A percentile compares a stretch with the other conserved stretches of the same genome.
Evolutionary conservation across 495 filamentous ascomycete species (phyloP).

Genomic region (Xylaria grammica): DNA sequence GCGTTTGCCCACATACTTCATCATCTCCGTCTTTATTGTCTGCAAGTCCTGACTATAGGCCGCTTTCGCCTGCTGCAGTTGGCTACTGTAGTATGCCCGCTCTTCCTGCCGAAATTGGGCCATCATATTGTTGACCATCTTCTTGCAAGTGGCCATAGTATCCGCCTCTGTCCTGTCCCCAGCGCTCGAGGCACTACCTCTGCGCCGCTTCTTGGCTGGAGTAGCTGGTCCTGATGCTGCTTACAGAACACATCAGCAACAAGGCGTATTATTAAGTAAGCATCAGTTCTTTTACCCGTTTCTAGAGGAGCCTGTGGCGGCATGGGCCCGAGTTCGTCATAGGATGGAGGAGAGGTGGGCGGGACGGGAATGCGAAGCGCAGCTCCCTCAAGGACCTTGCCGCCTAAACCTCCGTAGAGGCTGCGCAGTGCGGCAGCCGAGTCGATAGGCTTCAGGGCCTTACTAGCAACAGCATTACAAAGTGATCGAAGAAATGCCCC

Average conservation of each 20-base stretch:
- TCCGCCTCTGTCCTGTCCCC: slow-evolving; percentile 6
- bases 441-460: not conserved
- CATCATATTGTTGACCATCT: slow-evolving; percentile 7
- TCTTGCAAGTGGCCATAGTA: slow-evolving; percentile 3
- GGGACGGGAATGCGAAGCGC: slow-evolving; percentile 6
- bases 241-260: not conserved
- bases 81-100: slow-evolving; percentile 8
- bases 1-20: slow-evolving; percentile 6
- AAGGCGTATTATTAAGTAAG: not conserved
- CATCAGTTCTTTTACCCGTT: slow-evolving; percentile 3
- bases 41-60: not conserved
- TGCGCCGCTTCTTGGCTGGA: slow-evolving; percentile 7
- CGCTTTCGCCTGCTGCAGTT: slow-evolving; percentile 2
- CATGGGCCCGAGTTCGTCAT: slow-evolving; percentile 8
- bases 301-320: slow-evolving; percentile 4
- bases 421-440: not conserved
- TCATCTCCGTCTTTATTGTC: not conserved
- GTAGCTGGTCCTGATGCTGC: slow-evolving; percentile 1
- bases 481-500: not conserved
- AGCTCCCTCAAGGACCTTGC: not conserved
- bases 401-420: slow-evolving; percentile 4
- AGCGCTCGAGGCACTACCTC: slow-evolving; percentile 4
- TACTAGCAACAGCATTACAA: slow-evolving; percentile 6
- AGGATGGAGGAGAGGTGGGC: not conserved
- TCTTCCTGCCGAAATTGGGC: slow-evolving; percentile 9